These are phyloP conservation scores for Leishmania arabica DNA, from an alignment of 208 protist species.

Conservation along the genomic window DNA sequence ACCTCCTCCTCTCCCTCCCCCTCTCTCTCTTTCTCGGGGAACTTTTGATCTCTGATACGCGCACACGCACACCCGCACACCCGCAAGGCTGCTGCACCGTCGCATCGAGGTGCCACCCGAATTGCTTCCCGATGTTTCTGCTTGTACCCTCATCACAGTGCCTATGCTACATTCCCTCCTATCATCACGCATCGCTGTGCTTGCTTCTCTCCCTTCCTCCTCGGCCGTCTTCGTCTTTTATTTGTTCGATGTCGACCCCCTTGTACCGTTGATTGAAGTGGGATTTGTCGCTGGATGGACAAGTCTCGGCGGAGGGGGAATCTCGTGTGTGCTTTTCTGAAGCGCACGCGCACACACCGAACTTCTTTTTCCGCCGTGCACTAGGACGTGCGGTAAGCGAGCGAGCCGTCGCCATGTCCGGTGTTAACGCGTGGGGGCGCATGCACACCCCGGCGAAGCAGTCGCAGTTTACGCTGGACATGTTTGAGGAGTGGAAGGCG, in stretches of 20 bases:
- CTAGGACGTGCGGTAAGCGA: not conserved
- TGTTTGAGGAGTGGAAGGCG: conserved; percentile 73
- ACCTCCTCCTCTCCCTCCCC: not conserved
- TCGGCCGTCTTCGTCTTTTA: no score
- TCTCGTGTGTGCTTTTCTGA: not conserved
- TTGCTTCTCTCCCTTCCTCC: not conserved
- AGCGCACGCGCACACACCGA: not conserved
- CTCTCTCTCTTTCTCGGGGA: not conserved
- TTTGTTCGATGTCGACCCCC: not conserved
- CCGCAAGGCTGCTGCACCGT: not conserved
- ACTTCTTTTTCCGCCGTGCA: not conserved
- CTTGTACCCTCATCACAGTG: not conserved
- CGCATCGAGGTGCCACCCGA: not conserved
- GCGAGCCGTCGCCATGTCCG: conserved; percentile 22
- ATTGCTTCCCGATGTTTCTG: not conserved
- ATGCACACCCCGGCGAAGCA: conserved; percentile 39
- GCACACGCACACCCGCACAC: not conserved
- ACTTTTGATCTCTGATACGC: not conserved
- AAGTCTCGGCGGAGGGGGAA: not conserved
- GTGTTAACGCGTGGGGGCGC: conserved; percentile 32
- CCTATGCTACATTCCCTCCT: not conserved
- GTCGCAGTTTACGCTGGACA: conserved; percentile 66
- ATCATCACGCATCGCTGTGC: not conserved
- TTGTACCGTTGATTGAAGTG: not conserved
- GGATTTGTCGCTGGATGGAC: not conserved